Conservation (phyloP, 106 monocot genomes). For the Dioscorea alata region DNA sequence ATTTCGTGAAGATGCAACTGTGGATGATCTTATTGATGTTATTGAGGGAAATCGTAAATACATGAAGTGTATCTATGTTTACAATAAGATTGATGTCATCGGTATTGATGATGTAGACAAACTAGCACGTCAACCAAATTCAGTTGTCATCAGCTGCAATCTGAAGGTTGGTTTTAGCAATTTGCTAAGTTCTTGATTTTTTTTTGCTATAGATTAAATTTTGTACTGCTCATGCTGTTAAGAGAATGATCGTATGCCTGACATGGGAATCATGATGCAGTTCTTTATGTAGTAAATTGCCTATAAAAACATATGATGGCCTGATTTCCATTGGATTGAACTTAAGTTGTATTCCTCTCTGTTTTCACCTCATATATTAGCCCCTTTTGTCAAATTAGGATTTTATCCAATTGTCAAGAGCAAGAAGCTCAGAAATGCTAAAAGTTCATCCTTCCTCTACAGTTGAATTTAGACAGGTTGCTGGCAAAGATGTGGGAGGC, state of each 20-base stretch:
- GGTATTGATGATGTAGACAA: slow-evolving; percentile 99
- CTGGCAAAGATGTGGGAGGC: slow-evolving; percentile 98
- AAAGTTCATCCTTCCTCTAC: slow-evolving; percentile 7
- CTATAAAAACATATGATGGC: no score
- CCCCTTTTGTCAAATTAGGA: no score
- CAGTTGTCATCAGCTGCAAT: slow-evolving; percentile 99
- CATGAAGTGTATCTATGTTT: slow-evolving; percentile 97
- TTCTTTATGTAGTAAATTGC: background rate
- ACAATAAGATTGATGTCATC: slow-evolving; percentile 98
- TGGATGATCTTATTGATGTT: slow-evolving; percentile 98
- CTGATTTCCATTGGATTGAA: no score
- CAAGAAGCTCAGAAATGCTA: background rate
- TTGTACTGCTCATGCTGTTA: background rate
- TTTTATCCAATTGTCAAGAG: no score
- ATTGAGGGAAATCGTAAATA: slow-evolving; percentile 98
- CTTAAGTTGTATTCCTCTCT: no score
- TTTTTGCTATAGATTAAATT: background rate
- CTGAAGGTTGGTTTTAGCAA: slow-evolving; percentile 50
- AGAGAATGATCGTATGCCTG: background rate
- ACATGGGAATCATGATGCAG: background rate
- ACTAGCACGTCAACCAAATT: slow-evolving; percentile 88
- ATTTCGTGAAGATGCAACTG: slow-evolving; percentile 97
- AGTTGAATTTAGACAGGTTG: slow-evolving; percentile 97
- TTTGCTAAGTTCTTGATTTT: background rate
- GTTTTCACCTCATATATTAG: no score